Evolutionary conservation across 1,284 basidiomycete species (phyloP).

Genomic region (Microbotryomycetes sp.): DNA sequence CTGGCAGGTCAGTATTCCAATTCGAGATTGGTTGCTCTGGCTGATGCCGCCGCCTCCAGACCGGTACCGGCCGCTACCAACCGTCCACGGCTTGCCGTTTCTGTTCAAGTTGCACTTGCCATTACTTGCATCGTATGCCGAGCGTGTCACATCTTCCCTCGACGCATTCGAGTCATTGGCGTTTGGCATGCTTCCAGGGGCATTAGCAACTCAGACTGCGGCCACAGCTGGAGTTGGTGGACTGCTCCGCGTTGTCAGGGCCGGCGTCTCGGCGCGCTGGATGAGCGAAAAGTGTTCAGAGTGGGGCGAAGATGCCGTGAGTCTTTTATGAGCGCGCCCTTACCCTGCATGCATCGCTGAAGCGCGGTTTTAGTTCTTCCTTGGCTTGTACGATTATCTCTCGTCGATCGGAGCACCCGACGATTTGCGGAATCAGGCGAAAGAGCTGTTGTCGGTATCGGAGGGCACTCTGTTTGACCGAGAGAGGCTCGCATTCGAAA

Average conservation of each 20-base stretch:
- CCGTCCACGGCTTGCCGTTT: slow-evolving; percentile 69
- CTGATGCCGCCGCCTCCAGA: slow-evolving; percentile 47
- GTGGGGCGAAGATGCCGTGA: slow-evolving; percentile 81
- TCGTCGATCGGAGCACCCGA: slow-evolving; percentile 50
- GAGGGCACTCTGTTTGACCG: slow-evolving; percentile 41
- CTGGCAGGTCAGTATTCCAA: slow-evolving; percentile 58
- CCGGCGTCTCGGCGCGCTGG: slow-evolving; percentile 66
- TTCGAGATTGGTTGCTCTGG: neutral
- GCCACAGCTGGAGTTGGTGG: slow-evolving; percentile 65
- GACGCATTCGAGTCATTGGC: slow-evolving; percentile 90
- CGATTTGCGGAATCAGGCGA: slow-evolving; percentile 44
- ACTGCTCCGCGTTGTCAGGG: slow-evolving; percentile 70
- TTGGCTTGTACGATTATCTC: slow-evolving; percentile 77
- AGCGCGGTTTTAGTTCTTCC: slow-evolving; percentile 83
- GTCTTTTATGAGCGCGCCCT: no score
- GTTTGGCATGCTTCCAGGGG: slow-evolving; percentile 74
- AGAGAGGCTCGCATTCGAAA: slow-evolving; percentile 49
- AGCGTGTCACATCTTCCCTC: slow-evolving; percentile 70
- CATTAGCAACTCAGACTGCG: slow-evolving; percentile 65
- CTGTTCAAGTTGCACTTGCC: slow-evolving; percentile 78
- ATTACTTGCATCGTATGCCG: slow-evolving; percentile 65
- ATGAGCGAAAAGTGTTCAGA: slow-evolving; percentile 57
- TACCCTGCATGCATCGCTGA: no score
- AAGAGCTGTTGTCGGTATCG: slow-evolving; percentile 32
- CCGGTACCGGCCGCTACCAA: slow-evolving; percentile 79